Percentiles rank a stretch among this genome's conserved stretches.
phyloP scores from a whole-genome alignment of 305 asterid species.

The Rubia balearica region DNA sequence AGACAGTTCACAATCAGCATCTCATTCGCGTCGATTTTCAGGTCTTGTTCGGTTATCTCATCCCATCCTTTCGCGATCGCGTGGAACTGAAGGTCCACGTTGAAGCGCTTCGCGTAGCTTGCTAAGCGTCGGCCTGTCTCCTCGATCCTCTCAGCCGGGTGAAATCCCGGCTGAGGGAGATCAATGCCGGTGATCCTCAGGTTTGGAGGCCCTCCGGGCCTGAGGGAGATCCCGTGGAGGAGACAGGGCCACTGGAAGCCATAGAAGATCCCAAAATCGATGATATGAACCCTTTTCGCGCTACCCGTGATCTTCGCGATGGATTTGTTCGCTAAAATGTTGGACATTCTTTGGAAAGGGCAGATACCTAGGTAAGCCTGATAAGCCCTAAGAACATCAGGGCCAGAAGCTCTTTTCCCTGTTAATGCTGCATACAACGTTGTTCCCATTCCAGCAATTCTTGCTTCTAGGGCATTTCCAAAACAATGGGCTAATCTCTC shows the following conservation, averaged over 20 bases:
- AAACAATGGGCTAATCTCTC: constrained; percentile 30
- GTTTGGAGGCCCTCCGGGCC: constrained; percentile 68
- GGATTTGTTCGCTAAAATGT: constrained; percentile 53
- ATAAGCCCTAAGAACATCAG: constrained; percentile 72
- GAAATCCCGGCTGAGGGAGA: constrained; percentile 75
- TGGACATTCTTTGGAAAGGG: constrained; percentile 69
- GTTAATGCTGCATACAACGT: constrained; percentile 53
- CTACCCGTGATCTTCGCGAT: constrained; percentile 33
- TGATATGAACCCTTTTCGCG: constrained; percentile 53
- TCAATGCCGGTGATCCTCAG: constrained; percentile 84
- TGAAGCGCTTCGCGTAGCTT: constrained; percentile 61
- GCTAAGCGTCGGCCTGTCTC: constrained; percentile 72
- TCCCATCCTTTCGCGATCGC: constrained; percentile 81
- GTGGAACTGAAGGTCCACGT: constrained; percentile 67
- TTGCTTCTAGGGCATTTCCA: constrained; percentile 45
- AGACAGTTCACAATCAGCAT: constrained; percentile 69
- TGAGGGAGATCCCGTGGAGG: constrained; percentile 54
- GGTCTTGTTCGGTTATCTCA: constrained; percentile 31
- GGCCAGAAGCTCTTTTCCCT: constrained; percentile 47
- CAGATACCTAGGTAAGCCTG: constrained; percentile 50
- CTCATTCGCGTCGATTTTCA: constrained; percentile 29
- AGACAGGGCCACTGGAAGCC: constrained; percentile 96
- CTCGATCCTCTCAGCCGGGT: constrained; percentile 64
- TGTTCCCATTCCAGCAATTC: constrained; percentile 75
- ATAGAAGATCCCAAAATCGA: constrained; percentile 78